Evolutionary conservation across 768 basidiomycete genomes (phyloP), one percentile per base, ranked within the genome.

Genomic region (Inosperma sp.): DNA sequence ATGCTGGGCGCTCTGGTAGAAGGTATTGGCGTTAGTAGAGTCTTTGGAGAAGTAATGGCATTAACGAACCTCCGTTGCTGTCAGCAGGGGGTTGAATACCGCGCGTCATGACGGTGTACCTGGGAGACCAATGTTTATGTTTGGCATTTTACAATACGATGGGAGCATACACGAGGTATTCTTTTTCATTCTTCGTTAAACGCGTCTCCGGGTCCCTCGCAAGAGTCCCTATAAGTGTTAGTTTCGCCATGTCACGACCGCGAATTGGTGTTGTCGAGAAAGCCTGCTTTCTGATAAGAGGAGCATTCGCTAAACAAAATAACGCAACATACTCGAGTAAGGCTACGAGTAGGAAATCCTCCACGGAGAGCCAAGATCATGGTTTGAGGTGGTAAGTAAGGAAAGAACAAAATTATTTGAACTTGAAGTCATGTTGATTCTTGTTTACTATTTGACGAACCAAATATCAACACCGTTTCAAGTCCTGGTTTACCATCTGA

Each of bases 51-150:
- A 14, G 17, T 34, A 19, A 43, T 13, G 14, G 13, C 36, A 49
- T 42, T 50, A 34, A 66, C 78, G 51, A 63, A 85, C 86, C 72
- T 63, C 83, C 84, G 58, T 83, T 80, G 26, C 79, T 74, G 42
- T 77, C 77, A 8, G 73, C 71, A 27, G 82, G 77, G 14, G 79
- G 80, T 43, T 78, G 75, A 3, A 76, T 73, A 67, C 82, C 86
- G 42, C 68, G 70, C 4, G 91, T 93, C 10, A 84, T 91, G 49
- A 94, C 80, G 8, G 78, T 75, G 65, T 93, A 94, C 12, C 88
- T 91, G 57, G 22, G 43, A 26, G 34, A 22, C 31, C n/a, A 46
- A 25, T 22, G 26, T 48, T 27, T 17, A 46, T 16, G 7, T 34
- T 25, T 23, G n/a, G 21, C n/a, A 34, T 29, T 50, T 22, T 22